Conservation (phyloP, 2,329 filamentous ascomycete species). For the Metarhizium album region DNA sequence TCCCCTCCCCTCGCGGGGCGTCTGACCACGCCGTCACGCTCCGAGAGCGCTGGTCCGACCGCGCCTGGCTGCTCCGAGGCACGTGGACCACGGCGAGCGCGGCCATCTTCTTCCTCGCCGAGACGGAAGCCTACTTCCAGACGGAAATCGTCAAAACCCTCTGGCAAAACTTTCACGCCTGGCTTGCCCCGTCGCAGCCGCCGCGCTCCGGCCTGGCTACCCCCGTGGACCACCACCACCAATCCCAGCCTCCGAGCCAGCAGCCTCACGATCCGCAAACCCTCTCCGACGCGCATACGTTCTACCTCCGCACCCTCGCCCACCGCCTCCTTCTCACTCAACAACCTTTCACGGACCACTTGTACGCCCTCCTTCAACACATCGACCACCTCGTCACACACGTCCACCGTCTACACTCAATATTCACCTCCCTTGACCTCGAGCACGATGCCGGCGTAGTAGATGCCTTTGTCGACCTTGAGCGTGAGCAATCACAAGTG, state of each 20-base stretch:
- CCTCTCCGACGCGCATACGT: slow-evolving; percentile 66
- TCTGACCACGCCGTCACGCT: slow-evolving; percentile 49
- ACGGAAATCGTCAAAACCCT: slow-evolving; percentile 75
- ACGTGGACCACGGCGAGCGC: slow-evolving; percentile 87
- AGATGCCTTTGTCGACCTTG: slow-evolving; percentile 61
- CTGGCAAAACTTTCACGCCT: slow-evolving; percentile 68
- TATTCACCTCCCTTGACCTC: slow-evolving; percentile 70
- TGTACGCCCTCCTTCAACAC: slow-evolving; percentile 58
- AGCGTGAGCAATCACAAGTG: slow-evolving; percentile 61
- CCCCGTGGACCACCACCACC: not conserved
- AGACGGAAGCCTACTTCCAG: slow-evolving; percentile 81
- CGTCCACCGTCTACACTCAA: slow-evolving; percentile 60
- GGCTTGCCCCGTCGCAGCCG: slow-evolving; percentile 46
- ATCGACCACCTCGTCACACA: slow-evolving; percentile 76
- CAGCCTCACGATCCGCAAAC: slow-evolving; percentile 69
- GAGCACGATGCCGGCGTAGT: slow-evolving; percentile 75
- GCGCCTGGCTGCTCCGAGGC: slow-evolving; percentile 61
- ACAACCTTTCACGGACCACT: slow-evolving; percentile 47
- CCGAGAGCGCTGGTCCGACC: slow-evolving; percentile 50
- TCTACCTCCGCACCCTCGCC: slow-evolving; percentile 60
- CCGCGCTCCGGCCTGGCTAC: not conserved
- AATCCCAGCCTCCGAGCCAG: not conserved
- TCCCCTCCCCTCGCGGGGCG: slow-evolving; percentile 58
- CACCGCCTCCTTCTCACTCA: slow-evolving; percentile 58
- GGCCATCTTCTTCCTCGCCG: slow-evolving; percentile 78